A percentile compares a stretch with the other conserved stretches of the same genome.
Evolutionary conservation across 331 rosid species (phyloP).

Genomic region (Cydonia oblonga): DNA sequence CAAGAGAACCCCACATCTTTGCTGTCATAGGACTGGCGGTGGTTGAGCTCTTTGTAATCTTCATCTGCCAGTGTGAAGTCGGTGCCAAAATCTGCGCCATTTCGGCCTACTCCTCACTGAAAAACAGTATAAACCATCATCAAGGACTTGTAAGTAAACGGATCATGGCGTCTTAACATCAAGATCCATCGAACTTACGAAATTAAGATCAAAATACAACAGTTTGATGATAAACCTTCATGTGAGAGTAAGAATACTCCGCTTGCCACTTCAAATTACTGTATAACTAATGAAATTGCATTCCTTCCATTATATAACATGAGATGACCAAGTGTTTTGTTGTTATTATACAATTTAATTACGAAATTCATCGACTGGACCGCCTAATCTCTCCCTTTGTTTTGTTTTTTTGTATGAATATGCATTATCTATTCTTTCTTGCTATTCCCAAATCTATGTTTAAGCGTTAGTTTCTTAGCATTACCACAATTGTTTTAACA

Average conservation of each 20-base stretch:
- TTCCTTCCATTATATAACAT: background rate
- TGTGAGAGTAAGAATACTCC: too few species aligned
- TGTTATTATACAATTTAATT: background rate
- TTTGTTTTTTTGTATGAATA: background rate
- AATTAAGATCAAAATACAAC: background rate
- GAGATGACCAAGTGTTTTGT: background rate
- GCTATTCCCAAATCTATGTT: background rate
- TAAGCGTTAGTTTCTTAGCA: background rate
- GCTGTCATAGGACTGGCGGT: constrained; percentile 42
- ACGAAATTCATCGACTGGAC: background rate
- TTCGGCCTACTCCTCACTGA: constrained; percentile 30
- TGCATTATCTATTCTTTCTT: background rate
- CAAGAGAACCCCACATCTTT: constrained; percentile 69
- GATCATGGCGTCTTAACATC: background rate
- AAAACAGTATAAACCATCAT: constrained; percentile 6
- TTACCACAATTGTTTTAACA: background rate
- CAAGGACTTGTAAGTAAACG: background rate
- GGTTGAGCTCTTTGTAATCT: constrained; percentile 38
- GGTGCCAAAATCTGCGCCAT: constrained; percentile 99
- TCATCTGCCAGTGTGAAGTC: constrained; percentile 70
- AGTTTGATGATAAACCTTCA: background rate
- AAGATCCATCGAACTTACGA: background rate
- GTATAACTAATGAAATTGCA: background rate
- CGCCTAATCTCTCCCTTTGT: background rate
- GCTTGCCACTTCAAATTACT: too few species aligned